Percentiles rank a stretch among this genome's conserved stretches.
phyloP scores from a whole-genome alignment of 805 yeast species.

The Scheffersomyces amazonensis region DNA sequence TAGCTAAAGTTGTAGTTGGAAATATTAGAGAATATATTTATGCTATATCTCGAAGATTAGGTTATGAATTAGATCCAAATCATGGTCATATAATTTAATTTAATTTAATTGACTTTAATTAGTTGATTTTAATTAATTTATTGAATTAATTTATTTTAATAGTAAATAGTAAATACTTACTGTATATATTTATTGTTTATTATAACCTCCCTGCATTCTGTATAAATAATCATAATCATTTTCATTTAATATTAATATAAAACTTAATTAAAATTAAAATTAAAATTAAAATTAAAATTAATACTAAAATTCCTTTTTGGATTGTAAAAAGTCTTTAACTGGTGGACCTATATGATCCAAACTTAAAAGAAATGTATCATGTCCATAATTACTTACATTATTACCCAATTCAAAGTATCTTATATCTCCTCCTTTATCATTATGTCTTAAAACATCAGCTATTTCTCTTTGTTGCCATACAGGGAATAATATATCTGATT shows the following conservation, averaged over 20 bases:
- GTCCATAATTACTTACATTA: constrained; percentile 81
- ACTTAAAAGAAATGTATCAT: constrained; percentile 84
- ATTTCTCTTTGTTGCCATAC: constrained; percentile 93
- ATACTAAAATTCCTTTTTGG: neutral
- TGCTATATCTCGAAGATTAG: constrained; percentile 51
- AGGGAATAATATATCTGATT: constrained; percentile 87
- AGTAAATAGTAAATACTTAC: too few relatives aligned
- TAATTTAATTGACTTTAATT: neutral
- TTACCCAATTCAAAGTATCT: constrained; percentile 72
- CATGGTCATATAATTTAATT: constrained; percentile 37
- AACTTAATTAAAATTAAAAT: too few relatives aligned
- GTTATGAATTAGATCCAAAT: constrained; percentile 59
- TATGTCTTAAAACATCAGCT: constrained; percentile 51
- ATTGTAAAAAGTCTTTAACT: constrained; percentile 54
- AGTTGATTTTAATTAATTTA: too few relatives aligned
- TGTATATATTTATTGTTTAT: too few relatives aligned
- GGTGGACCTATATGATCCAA: constrained; percentile 79
- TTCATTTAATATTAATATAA: neutral
- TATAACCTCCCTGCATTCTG: neutral
- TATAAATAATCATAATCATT: neutral
- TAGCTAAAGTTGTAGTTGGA: constrained; percentile 68
- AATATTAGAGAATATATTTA: constrained; percentile 46
- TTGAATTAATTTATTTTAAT: too few relatives aligned
- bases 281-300: neutral
- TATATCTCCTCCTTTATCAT: constrained; percentile 27